Evolutionary conservation across 768 basidiomycete genomes (phyloP).

Genomic region (Hericium alpestre): DNA sequence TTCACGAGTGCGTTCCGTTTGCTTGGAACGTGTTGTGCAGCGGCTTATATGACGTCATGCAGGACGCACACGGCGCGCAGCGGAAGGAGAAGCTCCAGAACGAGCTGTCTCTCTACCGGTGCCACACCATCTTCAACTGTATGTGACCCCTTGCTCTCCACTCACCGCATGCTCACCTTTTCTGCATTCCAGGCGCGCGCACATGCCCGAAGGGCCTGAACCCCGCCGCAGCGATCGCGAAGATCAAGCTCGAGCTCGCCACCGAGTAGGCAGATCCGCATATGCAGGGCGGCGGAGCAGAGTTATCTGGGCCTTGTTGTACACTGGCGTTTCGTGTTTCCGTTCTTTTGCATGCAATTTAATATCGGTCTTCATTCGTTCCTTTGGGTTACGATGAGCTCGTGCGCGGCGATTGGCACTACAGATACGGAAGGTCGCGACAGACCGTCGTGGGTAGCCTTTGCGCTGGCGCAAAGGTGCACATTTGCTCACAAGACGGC

Average conservation of each 20-base stretch:
- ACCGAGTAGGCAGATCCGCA: slow-evolving; percentile 37
- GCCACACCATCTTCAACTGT: slow-evolving; percentile 99
- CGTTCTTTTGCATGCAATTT: background rate
- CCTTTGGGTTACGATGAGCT: no score
- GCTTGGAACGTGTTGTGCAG: background rate
- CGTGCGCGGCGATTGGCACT: no score
- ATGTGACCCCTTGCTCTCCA: slow-evolving; percentile 16
- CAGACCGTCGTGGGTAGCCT: no score
- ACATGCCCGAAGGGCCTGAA: slow-evolving; percentile 98
- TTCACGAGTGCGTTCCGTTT: slow-evolving; percentile 54
- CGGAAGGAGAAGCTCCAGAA: slow-evolving; percentile 92
- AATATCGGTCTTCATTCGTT: no score
- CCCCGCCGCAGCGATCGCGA: slow-evolving; percentile 83
- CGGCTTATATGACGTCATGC: background rate
- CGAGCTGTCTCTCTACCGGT: slow-evolving; percentile 91
- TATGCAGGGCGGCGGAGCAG: background rate
- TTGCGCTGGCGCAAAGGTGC: no score
- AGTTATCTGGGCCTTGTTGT: background rate
- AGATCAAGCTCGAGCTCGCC: slow-evolving; percentile 87
- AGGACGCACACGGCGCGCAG: slow-evolving; percentile 71
- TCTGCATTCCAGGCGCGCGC: slow-evolving; percentile 46
- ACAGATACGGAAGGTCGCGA: no score
- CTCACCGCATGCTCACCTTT: background rate
- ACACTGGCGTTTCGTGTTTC: background rate
- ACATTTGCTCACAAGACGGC: no score